Base-by-base conservation (phyloP, 208 protist genomes). In the Trypanosoma rangeli region DNA sequence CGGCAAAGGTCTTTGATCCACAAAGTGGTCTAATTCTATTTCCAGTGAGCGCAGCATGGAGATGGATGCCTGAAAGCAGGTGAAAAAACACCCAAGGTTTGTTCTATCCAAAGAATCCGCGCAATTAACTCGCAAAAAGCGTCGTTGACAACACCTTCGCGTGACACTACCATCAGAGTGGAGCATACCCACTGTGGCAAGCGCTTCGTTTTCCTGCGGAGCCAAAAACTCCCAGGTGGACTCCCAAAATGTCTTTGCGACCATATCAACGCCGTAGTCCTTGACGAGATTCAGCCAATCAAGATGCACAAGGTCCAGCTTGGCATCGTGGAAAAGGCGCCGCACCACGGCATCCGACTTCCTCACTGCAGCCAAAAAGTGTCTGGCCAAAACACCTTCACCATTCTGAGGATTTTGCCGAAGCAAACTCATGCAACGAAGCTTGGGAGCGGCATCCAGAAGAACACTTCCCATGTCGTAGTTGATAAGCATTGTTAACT, bases 31-130 rank as follows among this genome's bases (percentile, higher is more conserved):
- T 39, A 81, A 87, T 1, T 73, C 74, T 8, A 95, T 75, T 31
- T 82, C 79, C 52, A 94, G 81, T 24, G 83, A 87, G 35, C 74
- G 37, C 20, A 93, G 76, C 92, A 96, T 96, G 54, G 75, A 83
- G 49, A 94, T 85, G 24, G 80, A 82, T 12, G 83, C 74, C 71
- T 97, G 91, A 50, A 97, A 78, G 35, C 79, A 93, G 7, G 78
- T 89, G 70, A 94, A 97, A 78, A 96, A 98, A 73, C 89, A 94
- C 26, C 82, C 94, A 29, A 98, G 63, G 74, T 98, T 98, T n/a
- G 94, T 97, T 64, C 94, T 73, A 67, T 98, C 96, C 13, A 98
- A 80, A 8, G 93, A 97, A 73, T 98, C 96, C 4, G 93, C 88
- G 71, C 96, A 98, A 80, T 97, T 98, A 62, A 97, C 75, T 48